These are phyloP conservation scores for Funneliformis mosseae DNA, from an alignment of 192 early-diverging fungal species.

Conservation along the genomic window DNA sequence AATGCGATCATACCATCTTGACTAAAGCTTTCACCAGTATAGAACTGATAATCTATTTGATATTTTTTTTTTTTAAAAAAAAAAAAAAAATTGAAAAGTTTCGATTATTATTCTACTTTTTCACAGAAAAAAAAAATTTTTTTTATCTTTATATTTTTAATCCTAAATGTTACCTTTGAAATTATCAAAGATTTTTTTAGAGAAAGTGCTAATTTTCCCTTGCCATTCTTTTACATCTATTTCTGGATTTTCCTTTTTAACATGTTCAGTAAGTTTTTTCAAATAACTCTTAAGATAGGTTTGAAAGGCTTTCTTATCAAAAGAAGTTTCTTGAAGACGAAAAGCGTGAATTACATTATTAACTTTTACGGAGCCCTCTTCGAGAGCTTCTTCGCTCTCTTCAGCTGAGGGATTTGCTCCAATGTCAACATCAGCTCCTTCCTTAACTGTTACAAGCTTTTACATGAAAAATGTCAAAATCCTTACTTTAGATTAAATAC, in stretches of 20 bases:
- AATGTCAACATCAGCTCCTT: constrained; percentile 78
- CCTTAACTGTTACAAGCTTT: constrained; percentile 65
- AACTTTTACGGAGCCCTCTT: constrained; percentile 63
- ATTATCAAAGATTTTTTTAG: constrained; percentile 81
- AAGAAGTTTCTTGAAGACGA: constrained; percentile 71
- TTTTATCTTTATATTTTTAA: background rate
- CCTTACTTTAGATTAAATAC: too few species aligned
- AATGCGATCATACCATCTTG: constrained; percentile 85
- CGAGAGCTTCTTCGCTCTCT: constrained; percentile 67
- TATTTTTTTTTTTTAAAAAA: too few species aligned
- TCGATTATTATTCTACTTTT: too few species aligned
- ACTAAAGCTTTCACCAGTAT: constrained; percentile 84
- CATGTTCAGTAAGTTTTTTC: constrained; percentile 74
- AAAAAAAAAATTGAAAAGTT: too few species aligned
- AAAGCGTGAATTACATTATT: constrained; percentile 87
- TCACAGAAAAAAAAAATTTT: too few species aligned
- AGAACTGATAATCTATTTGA: constrained; percentile 90
- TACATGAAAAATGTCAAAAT: too few species aligned
- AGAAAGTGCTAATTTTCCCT: constrained; percentile 56
- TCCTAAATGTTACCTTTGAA: constrained; percentile 57
- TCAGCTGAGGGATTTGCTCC: constrained; percentile 94
- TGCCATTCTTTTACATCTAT: constrained; percentile 63
- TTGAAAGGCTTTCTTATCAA: constrained; percentile 93
- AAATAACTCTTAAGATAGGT: constrained; percentile 94
- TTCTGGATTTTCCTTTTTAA: constrained; percentile 63